Evolutionary conservation across 2,329 filamentous ascomycete genomes (phyloP).

Genomic region (Xylariaceae sp.): DNA sequence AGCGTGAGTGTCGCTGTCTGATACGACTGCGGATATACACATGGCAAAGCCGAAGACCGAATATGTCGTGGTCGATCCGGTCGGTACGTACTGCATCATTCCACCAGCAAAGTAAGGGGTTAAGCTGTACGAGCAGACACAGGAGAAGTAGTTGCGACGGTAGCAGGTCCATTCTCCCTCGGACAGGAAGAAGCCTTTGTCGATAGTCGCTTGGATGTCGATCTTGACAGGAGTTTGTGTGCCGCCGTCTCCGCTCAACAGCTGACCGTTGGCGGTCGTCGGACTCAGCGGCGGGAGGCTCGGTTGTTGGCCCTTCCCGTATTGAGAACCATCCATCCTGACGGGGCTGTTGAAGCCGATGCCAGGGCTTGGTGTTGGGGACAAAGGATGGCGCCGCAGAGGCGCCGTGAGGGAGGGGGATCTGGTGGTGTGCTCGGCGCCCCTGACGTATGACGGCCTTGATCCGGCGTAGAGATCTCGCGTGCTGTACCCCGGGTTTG

Average conservation of each 20-base stretch:
- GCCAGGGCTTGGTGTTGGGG: constrained; percentile 43
- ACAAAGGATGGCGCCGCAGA: constrained; percentile 44
- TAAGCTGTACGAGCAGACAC: constrained; percentile 70
- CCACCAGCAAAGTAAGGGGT: constrained; percentile 45
- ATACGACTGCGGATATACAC: constrained; percentile 75
- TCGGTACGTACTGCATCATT: constrained; percentile 44
- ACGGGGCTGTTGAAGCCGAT: constrained; percentile 35
- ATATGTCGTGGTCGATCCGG: constrained; percentile 47
- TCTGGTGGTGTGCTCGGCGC: constrained; percentile 41
- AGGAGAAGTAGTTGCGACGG: constrained; percentile 83
- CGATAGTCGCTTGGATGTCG: constrained; percentile 71
- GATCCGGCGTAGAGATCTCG: constrained; percentile 47
- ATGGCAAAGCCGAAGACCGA: constrained; percentile 71
- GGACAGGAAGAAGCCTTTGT: constrained; percentile 79
- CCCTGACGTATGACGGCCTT: constrained; percentile 42
- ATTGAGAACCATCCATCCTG: constrained; percentile 43
- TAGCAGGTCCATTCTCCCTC: constrained; percentile 91
- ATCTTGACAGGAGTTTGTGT: constrained; percentile 48
- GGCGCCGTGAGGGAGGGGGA: constrained; percentile 43
- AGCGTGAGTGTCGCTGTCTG: constrained; percentile 64
- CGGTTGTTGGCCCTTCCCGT: constrained; percentile 30
- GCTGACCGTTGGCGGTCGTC: constrained; percentile 47
- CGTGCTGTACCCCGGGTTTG: constrained; percentile 42
- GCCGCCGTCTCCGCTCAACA: constrained; percentile 50
- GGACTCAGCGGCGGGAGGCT: constrained; percentile 46